phyloP scores from a whole-genome alignment of 805 yeast genomes.

The Candida succiphila region DNA sequence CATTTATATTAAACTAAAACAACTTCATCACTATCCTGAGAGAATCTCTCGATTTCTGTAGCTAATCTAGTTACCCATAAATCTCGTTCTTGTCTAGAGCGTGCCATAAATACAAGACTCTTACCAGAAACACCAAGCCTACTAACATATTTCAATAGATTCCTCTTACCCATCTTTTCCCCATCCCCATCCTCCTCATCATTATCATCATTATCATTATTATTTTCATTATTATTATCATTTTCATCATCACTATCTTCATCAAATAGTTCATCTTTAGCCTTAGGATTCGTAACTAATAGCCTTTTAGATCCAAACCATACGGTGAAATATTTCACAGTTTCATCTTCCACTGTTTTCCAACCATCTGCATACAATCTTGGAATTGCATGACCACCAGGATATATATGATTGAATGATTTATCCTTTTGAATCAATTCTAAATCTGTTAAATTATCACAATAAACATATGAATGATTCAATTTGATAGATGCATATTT shows the following conservation, averaged over 20 bases:
- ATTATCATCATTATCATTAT: not conserved
- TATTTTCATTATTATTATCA: not conserved
- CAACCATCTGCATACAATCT: constrained; percentile 76
- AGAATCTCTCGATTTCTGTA: constrained; percentile 35
- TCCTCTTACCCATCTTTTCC: constrained; percentile 9
- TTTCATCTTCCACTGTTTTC: constrained; percentile 70
- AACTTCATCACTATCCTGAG: constrained; percentile 12
- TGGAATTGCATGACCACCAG: constrained; percentile 55
- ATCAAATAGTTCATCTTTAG: not conserved
- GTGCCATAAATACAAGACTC: constrained; percentile 65
- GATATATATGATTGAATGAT: constrained; percentile 33
- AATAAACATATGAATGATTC: constrained; percentile 61
- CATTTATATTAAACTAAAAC: constrained; percentile 7
- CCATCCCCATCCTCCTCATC: not conserved
- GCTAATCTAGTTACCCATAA: constrained; percentile 55
- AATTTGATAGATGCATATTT: constrained; percentile 54
- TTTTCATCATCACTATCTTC: constrained; percentile 1
- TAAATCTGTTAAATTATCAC: constrained; percentile 50
- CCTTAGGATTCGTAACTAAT: constrained; percentile 18
- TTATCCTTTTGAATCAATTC: constrained; percentile 39
- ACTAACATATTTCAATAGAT: constrained; percentile 33
- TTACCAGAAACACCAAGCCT: constrained; percentile 60
- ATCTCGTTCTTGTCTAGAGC: constrained; percentile 77
- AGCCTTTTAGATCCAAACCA: constrained; percentile 69
- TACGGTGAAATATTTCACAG: constrained; percentile 66